Conservation (phyloP, 352 stramenopile species). For the Thraustochytrium sp. region DNA sequence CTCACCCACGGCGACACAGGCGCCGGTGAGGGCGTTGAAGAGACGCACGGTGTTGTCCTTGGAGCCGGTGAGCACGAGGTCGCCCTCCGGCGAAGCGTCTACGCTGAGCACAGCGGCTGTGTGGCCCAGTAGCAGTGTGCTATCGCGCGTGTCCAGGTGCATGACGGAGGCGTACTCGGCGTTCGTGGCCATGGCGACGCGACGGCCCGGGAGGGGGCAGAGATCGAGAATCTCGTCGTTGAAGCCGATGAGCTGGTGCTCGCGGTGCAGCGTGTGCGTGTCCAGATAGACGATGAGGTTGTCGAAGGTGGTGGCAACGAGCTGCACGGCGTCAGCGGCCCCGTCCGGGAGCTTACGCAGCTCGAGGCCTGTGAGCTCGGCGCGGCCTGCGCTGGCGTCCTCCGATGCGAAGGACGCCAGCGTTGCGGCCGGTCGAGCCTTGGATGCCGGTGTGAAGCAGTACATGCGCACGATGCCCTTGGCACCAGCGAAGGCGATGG, state of each 20-base stretch:
- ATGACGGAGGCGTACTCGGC: constrained; percentile 54
- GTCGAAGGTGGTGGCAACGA: not conserved
- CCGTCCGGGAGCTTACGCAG: not conserved
- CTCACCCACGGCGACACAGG: constrained; percentile 63
- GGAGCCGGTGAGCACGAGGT: constrained; percentile 72
- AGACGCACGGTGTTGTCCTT: constrained; percentile 72
- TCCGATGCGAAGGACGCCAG: not conserved
- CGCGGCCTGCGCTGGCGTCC: not conserved
- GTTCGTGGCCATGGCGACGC: constrained; percentile 72
- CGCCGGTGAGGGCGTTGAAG: constrained; percentile 61
- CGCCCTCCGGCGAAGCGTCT: constrained; percentile 64
- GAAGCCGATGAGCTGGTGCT: constrained; percentile 71
- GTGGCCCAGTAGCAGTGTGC: constrained; percentile 66
- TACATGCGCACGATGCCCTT: constrained; percentile 76
- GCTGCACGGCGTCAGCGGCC: not conserved
- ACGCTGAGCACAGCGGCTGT: constrained; percentile 76
- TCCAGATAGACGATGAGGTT: constrained; percentile 13
- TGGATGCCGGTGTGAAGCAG: constrained; percentile 50
- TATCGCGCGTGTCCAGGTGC: constrained; percentile 68
- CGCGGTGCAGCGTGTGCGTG: not conserved
- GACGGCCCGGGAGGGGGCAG: not conserved
- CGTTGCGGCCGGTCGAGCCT: not conserved
- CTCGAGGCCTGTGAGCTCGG: not conserved
- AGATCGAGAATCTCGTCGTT: constrained; percentile 97
- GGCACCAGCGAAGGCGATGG: constrained; percentile 84